Base-by-base conservation (phyloP, 2,329 filamentous ascomycete species). In the Alternaria ethzedia region DNA sequence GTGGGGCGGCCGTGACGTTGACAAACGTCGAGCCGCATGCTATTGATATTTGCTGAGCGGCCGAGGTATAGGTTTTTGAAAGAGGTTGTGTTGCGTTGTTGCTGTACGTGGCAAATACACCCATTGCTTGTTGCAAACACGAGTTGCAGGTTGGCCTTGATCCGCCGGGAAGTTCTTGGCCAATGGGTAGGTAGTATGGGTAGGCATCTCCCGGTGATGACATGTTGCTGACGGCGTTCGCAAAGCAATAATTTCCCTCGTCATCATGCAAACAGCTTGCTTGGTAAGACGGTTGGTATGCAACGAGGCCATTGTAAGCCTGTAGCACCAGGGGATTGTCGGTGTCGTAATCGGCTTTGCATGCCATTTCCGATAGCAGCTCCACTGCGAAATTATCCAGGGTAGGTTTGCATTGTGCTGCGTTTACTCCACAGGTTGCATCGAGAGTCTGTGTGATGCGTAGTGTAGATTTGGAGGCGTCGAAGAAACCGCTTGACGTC, bases 401-500 rank as follows among this genome's bases (percentile, higher is more conserved):
- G 65, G 91, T 87, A 3, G 80, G 74, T 30, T 85, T 85, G 83
- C 96, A 99, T 64, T 83, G 82, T 7, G 84, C 82, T 58, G 89
- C 80, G 71, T 94, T 85, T 63, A 90, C 89, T 4, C 84, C 83
- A 79, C 96, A 99, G 10, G 93, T 88, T 15, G 88, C 87, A 70
- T 97, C 92, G 55, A 99, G 88, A 20, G 92, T 89, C 65, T 89
- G 88, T 2, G 93, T 92, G 63, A 95, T 91, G 70, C 86, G 86
- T 54, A 91, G 84, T 36, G 91, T 84, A 6, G 91, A 91, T 75
- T 88, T 90, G 65, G 90, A 86, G 17, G 90, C 90, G 59, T 93
- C 84, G 83, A 98, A 98, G 82, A 97, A 97, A 44, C 89, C 88
- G 55, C 86, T 87, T 10, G 95, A 97, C 66, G 91, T 93, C 89